Percentiles rank a stretch among this genome's conserved stretches.
Conservation (phyloP, 1,284 basidiomycete genomes). For the Erythrobasidium hasegawianum region DNA sequence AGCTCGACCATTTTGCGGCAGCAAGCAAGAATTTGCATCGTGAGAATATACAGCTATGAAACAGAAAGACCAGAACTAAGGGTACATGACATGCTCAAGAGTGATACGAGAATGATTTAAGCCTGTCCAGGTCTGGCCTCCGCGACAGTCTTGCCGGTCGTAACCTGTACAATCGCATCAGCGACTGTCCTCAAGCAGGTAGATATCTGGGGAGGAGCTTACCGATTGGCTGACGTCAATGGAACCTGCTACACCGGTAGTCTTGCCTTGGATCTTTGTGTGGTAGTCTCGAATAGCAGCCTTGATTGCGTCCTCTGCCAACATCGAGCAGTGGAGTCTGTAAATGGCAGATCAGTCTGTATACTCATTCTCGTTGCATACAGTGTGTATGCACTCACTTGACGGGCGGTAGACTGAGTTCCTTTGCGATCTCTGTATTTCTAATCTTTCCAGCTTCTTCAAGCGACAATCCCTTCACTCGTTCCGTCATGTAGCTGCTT, state of each 20-base stretch:
- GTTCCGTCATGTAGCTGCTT: slow-evolving; percentile 95
- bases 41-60: too few species aligned
- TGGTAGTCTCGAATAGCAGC: slow-evolving; percentile 74
- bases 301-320: slow-evolving; percentile 95
- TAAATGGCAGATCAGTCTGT: background rate
- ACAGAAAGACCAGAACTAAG: too few species aligned
- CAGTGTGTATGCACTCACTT: slow-evolving; percentile 59
- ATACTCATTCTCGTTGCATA: too few species aligned
- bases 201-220: background rate
- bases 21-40: too few species aligned
- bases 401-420: slow-evolving; percentile 90
- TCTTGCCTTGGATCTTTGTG: slow-evolving; percentile 44
- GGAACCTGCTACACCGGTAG: slow-evolving; percentile 54
- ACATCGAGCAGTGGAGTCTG: slow-evolving; percentile 55
- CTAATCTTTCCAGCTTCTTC: slow-evolving; percentile 95
- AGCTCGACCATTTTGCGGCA: too few species aligned
- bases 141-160: slow-evolving; percentile 30
- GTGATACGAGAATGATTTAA: background rate
- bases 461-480: slow-evolving; percentile 88
- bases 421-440: slow-evolving; percentile 99
- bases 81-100: too few species aligned
- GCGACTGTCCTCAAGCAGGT: background rate
- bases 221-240: slow-evolving; percentile 72
- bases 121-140: slow-evolving; percentile 22
- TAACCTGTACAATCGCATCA: slow-evolving; percentile 9